phyloP scores from a whole-genome alignment of 108 stramenopile species.

The Pseudonitzschia delicatissima region DNA sequence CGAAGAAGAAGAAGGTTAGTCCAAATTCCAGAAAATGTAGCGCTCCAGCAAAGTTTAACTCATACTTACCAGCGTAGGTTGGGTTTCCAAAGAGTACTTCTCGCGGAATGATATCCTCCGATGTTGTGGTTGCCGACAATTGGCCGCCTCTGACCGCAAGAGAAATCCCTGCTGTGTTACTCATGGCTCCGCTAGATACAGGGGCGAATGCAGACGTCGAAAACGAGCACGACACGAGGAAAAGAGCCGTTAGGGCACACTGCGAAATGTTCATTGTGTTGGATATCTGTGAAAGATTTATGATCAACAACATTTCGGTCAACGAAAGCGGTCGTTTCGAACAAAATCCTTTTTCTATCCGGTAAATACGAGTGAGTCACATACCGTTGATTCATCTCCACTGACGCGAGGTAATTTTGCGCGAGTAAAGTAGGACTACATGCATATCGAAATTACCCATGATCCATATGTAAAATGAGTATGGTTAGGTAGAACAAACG shows the following conservation, averaged over 20 bases:
- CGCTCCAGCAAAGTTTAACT: neutral
- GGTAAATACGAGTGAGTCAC: no score
- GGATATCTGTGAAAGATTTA: no score
- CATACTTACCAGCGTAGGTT: slow-evolving; percentile 30
- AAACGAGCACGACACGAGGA: neutral
- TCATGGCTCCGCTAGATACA: neutral
- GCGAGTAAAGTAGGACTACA: no score
- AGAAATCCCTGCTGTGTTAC: neutral
- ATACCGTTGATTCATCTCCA: no score
- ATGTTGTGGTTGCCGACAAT: slow-evolving; percentile 16
- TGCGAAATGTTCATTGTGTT: neutral
- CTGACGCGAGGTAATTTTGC: no score
- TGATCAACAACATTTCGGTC: no score
- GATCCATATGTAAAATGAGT: no score
- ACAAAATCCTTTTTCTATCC: no score
- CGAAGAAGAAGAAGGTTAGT: neutral
- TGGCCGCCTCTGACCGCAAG: neutral
- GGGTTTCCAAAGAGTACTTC: slow-evolving; percentile 58
- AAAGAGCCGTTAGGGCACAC: neutral
- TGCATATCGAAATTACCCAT: no score
- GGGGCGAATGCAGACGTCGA: neutral
- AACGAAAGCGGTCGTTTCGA: no score
- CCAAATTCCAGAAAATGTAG: neutral
- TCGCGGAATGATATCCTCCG: slow-evolving; percentile 26
- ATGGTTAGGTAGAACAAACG: no score